Percentiles rank a stretch among this genome's conserved stretches.
These are phyloP conservation scores for Lactifluus volemus DNA, from an alignment of 768 basidiomycete genomes.

Conservation along the genomic window DNA sequence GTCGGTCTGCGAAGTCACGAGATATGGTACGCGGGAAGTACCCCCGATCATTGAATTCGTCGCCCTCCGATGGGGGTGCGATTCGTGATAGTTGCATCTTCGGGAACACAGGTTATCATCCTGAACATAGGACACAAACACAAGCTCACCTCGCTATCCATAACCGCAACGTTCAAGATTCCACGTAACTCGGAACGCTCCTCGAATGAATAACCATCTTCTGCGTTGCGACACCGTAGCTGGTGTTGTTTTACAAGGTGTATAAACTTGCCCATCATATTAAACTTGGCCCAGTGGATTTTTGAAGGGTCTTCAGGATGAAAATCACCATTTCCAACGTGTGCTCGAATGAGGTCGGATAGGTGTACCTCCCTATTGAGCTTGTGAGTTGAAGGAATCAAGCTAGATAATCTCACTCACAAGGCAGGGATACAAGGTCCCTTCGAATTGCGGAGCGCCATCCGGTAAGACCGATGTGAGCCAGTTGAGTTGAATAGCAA, in stretches of 20 bases:
- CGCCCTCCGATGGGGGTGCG: conserved; percentile 38
- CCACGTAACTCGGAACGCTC: conserved; percentile 46
- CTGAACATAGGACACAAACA: background rate
- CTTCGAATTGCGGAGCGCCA: conserved; percentile 79
- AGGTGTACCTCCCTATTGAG: conserved; percentile 74
- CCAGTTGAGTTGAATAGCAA: conserved; percentile 74
- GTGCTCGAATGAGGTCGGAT: conserved; percentile 79
- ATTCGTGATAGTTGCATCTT: conserved; percentile 65
- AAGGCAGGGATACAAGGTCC: conserved; percentile 82
- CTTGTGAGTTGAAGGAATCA: conserved; percentile 11
- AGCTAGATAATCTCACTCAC: conserved; percentile 30
- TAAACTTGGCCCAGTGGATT: conserved; percentile 96
- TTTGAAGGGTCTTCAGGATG: conserved; percentile 53
- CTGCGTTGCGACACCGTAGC: conserved; percentile 49
- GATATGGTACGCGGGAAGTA: conserved; percentile 18
- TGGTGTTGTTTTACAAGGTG: conserved; percentile 72
- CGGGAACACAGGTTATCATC: background rate
- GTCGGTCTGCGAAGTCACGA: conserved; percentile 22
- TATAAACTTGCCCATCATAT: conserved; percentile 84
- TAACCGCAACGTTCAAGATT: conserved; percentile 50
- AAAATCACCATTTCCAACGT: conserved; percentile 76
- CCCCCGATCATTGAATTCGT: conserved; percentile 29
- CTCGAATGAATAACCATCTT: conserved; percentile 49
- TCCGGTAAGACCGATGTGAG: conserved; percentile 84
- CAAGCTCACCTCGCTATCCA: conserved; percentile 56